Percentiles rank a stretch among this genome's conserved stretches.
Conservation (phyloP, 164 flowering plant species). For the Piper longum region DNA sequence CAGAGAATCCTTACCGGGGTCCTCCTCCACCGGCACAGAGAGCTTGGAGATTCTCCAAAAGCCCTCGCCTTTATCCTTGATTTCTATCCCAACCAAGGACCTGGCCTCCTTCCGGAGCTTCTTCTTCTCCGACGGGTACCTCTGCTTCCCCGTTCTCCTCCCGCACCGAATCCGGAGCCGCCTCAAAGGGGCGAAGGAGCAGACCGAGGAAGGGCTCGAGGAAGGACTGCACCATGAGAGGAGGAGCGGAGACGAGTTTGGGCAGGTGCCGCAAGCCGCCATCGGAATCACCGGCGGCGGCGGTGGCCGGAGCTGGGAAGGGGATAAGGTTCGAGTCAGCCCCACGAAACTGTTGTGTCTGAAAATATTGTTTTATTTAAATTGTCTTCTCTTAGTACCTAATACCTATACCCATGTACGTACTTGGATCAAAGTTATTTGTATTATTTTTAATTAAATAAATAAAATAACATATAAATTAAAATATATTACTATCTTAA, state of each 20-base stretch:
- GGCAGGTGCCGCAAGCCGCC: background rate
- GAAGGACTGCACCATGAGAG: background rate
- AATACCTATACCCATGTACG: too few relatives aligned
- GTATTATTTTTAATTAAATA: too few relatives aligned
- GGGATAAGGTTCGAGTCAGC: background rate
- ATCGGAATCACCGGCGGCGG: background rate
- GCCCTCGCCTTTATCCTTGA: slow-evolving; percentile 44
- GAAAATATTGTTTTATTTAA: too few relatives aligned
- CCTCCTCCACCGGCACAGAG: slow-evolving; percentile 47
- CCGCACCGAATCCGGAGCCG: slow-evolving; percentile 29
- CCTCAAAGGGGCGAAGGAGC: slow-evolving; percentile 13
- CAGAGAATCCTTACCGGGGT: slow-evolving; percentile 77
- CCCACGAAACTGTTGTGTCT: background rate
- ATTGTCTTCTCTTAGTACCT: too few relatives aligned
- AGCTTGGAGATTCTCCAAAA: slow-evolving; percentile 79
- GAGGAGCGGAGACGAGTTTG: background rate
- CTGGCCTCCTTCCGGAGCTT: slow-evolving; percentile 34
- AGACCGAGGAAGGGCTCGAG: background rate
- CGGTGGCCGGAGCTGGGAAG: too few relatives aligned
- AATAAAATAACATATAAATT: too few relatives aligned
- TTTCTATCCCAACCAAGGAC: slow-evolving; percentile 13
- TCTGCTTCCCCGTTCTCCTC: slow-evolving; percentile 58
- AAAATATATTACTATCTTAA: too few relatives aligned
- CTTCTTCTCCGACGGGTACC: slow-evolving; percentile 97
- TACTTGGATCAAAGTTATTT: too few relatives aligned